These are phyloP conservation scores for Yamadazyma kitorensis DNA, from an alignment of 805 yeast species.

Conservation along the genomic window DNA sequence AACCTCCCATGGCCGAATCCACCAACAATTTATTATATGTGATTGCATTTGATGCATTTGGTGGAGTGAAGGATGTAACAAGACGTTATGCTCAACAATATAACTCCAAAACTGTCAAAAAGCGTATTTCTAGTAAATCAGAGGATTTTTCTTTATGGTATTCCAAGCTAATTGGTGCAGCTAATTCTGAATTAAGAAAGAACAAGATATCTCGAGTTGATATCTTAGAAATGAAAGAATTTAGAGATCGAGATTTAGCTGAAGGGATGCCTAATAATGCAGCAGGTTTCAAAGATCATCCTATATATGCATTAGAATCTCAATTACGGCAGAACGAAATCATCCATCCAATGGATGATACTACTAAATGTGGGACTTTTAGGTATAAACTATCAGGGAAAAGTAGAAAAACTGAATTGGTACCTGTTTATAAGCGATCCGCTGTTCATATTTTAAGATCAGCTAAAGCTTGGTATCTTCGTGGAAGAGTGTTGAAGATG, in stretches of 20 bases:
- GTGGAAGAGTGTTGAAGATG: constrained; percentile 69
- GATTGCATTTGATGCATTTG: constrained; percentile 66
- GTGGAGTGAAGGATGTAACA: constrained; percentile 78
- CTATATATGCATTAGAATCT: constrained; percentile 74
- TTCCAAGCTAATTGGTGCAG: constrained; percentile 38
- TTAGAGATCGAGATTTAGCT: constrained; percentile 55
- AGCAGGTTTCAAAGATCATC: constrained; percentile 84
- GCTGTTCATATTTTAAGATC: constrained; percentile 65
- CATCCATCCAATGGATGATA: constrained; percentile 57
- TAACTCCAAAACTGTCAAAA: constrained; percentile 73
- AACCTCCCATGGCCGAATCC: constrained; percentile 65
- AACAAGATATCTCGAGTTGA: constrained; percentile 34
- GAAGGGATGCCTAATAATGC: constrained; percentile 89
- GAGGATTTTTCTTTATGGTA: constrained; percentile 63
- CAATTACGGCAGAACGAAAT: constrained; percentile 74
- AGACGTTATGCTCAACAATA: constrained; percentile 70
- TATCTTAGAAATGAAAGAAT: constrained; percentile 57
- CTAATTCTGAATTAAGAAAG: constrained; percentile 16
- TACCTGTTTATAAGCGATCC: constrained; percentile 66
- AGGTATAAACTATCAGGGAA: constrained; percentile 37
- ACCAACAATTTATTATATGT: constrained; percentile 69
- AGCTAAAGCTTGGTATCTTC: constrained; percentile 82
- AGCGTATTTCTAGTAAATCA: constrained; percentile 59
- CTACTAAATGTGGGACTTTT: constrained; percentile 64
- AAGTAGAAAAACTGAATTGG: constrained; percentile 28